Conservation (phyloP, 2,329 filamentous ascomycete species). For the Tricladium varicosporioides region DNA sequence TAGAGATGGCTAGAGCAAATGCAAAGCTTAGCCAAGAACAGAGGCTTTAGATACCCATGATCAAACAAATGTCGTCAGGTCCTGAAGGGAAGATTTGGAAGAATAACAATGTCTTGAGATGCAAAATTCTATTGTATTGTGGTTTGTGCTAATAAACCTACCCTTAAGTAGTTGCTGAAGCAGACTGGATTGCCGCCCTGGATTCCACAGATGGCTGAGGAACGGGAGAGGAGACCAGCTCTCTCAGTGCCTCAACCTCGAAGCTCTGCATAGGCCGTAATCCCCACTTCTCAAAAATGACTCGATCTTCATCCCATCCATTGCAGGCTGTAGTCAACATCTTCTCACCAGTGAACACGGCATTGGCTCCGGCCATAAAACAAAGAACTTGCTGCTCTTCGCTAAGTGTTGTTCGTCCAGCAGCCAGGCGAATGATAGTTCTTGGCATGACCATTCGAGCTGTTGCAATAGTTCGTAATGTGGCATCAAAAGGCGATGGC, state of each 20-base stretch:
- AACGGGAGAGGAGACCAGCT: constrained; percentile 18
- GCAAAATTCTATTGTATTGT: background rate
- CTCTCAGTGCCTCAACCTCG: constrained; percentile 29
- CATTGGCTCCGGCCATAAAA: constrained; percentile 88
- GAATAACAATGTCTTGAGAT: background rate
- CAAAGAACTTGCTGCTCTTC: constrained; percentile 89
- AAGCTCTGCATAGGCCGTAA: constrained; percentile 67
- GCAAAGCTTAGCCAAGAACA: too few species aligned
- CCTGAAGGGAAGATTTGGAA: too few species aligned
- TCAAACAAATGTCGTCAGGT: too few species aligned
- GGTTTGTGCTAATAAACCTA: background rate
- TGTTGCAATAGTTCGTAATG: constrained; percentile 80
- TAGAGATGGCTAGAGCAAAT: too few species aligned
- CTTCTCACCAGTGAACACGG: constrained; percentile 94
- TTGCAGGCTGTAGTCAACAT: constrained; percentile 93
- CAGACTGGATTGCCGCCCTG: background rate
- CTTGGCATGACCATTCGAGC: constrained; percentile 79
- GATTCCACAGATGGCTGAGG: background rate
- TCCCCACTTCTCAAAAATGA: constrained; percentile 82
- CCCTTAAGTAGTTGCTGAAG: background rate
- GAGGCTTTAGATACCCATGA: too few species aligned
- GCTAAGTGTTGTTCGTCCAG: constrained; percentile 77
- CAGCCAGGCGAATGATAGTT: constrained; percentile 84
- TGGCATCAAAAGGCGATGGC: constrained; percentile 71
- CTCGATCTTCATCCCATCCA: constrained; percentile 84